Conservation (phyloP, 371 early-diverging fungal species). For the Lichtheimia hyalospora region DNA sequence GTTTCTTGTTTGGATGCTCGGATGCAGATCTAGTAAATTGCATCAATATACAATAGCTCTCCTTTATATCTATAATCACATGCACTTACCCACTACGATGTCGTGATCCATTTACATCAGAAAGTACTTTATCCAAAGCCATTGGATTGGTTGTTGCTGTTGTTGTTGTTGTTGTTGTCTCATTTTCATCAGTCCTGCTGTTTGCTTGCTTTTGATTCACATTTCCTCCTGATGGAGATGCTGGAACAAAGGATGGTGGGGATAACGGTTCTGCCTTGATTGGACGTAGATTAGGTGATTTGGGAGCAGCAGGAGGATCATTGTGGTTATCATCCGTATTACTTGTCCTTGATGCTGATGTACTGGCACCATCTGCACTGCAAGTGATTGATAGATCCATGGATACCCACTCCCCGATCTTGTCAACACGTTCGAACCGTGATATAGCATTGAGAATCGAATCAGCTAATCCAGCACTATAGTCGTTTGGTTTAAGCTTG, state of each 20-base stretch:
- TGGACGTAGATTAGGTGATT: conserved; percentile 2
- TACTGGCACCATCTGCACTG: not conserved
- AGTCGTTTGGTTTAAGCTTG: conserved; percentile 40
- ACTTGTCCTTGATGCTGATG: not conserved
- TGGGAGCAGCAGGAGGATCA: not conserved
- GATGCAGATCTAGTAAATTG: conserved; percentile 13
- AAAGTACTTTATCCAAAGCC: conserved; percentile 30
- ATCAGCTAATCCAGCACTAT: conserved; percentile 34
- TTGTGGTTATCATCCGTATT: not conserved
- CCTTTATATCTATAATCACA: too few relatives aligned
- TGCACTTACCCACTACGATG: conserved; percentile 27
- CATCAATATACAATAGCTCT: not conserved
- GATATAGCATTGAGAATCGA: conserved; percentile 27
- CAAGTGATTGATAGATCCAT: conserved; percentile 8
- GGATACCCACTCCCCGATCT: conserved; percentile 7
- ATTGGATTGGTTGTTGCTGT: conserved; percentile 22
- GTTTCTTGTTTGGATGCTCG: conserved; percentile 11
- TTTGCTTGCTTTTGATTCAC: not conserved
- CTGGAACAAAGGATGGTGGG: conserved; percentile 18
- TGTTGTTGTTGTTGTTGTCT: conserved; percentile 6
- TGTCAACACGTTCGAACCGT: conserved; percentile 15
- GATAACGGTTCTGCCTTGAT: conserved; percentile 39
- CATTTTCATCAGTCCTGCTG: not conserved
- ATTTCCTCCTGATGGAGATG: conserved; percentile 9
- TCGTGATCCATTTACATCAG: conserved; percentile 21